Conservation (phyloP, 1,139 yeast genomes). For the Ogataea hybrid region DNA sequence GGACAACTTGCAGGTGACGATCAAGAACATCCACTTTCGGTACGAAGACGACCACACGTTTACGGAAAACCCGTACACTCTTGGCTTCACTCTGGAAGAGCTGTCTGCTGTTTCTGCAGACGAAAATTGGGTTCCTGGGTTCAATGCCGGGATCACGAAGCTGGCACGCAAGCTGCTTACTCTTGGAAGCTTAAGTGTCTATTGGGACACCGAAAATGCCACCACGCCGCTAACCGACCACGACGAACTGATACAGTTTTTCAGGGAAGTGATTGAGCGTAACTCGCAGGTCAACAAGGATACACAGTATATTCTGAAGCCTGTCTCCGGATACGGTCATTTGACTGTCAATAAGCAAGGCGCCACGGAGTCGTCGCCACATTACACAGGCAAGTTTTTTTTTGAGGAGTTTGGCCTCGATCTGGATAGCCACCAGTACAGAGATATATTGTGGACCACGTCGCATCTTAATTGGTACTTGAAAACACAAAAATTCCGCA, state of each 20-base stretch:
- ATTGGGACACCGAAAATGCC: slow-evolving; percentile 75
- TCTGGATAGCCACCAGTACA: slow-evolving; percentile 81
- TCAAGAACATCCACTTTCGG: slow-evolving; percentile 85
- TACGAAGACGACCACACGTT: slow-evolving; percentile 76
- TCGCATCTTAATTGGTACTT: slow-evolving; percentile 78
- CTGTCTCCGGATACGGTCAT: slow-evolving; percentile 88
- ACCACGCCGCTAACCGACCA: slow-evolving; percentile 48
- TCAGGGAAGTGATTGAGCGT: slow-evolving; percentile 33
- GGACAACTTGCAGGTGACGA: slow-evolving; percentile 91
- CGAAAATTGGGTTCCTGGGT: slow-evolving; percentile 79
- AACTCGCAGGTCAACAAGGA: slow-evolving; percentile 35
- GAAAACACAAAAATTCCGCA: slow-evolving; percentile 73
- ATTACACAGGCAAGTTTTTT: slow-evolving; percentile 68
- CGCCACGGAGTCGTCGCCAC: slow-evolving; percentile 67
- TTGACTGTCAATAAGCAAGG: slow-evolving; percentile 78
- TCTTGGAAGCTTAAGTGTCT: slow-evolving; percentile 70
- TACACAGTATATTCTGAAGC: slow-evolving; percentile 69
- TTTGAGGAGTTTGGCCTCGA: slow-evolving; percentile 88
- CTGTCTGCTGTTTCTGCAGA: slow-evolving; percentile 92
- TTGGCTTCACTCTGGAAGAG: slow-evolving; percentile 82
- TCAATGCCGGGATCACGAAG: slow-evolving; percentile 67
- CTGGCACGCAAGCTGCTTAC: slow-evolving; percentile 78
- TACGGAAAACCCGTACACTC: slow-evolving; percentile 70
- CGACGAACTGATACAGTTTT: slow-evolving; percentile 42
- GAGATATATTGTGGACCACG: slow-evolving; percentile 77